phyloP scores from a whole-genome alignment of 345 rosid species.

The Acer yangbiense region DNA sequence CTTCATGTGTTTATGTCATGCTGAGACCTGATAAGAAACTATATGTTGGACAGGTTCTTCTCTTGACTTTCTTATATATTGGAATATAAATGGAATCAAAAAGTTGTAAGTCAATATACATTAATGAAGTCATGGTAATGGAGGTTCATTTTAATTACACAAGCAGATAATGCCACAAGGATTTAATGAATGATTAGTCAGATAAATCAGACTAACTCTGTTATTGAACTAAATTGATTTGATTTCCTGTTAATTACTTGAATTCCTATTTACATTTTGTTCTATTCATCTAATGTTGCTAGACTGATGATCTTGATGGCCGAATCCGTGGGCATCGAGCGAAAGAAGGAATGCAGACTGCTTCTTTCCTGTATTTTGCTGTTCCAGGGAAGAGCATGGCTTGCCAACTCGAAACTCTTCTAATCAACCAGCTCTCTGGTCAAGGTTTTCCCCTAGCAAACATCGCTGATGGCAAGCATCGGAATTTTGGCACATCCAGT shows the following conservation, averaged over 20 bases:
- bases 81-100: neutral
- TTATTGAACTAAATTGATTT: too few species aligned
- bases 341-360: slow-evolving; percentile 67
- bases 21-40: slow-evolving; percentile 68
- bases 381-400: slow-evolving; percentile 94
- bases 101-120: neutral
- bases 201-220: too few species aligned
- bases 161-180: neutral
- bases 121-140: neutral
- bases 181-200: neutral
- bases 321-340: slow-evolving; percentile 67
- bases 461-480: slow-evolving; percentile 87
- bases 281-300: neutral
- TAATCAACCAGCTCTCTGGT: slow-evolving; percentile 74
- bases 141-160: neutral
- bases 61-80: neutral
- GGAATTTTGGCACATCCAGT: slow-evolving; percentile 71
- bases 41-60: slow-evolving; percentile 83
- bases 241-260: slow-evolving; percentile 3
- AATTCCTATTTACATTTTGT: neutral
- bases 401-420: slow-evolving; percentile 91
- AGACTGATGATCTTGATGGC: slow-evolving; percentile 95
- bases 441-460: slow-evolving; percentile 70
- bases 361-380: slow-evolving; percentile 69
- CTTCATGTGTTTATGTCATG: slow-evolving; percentile 92